Evolutionary conservation across 129 eudicot species (phyloP).

Genomic region (Tagetes patula): DNA sequence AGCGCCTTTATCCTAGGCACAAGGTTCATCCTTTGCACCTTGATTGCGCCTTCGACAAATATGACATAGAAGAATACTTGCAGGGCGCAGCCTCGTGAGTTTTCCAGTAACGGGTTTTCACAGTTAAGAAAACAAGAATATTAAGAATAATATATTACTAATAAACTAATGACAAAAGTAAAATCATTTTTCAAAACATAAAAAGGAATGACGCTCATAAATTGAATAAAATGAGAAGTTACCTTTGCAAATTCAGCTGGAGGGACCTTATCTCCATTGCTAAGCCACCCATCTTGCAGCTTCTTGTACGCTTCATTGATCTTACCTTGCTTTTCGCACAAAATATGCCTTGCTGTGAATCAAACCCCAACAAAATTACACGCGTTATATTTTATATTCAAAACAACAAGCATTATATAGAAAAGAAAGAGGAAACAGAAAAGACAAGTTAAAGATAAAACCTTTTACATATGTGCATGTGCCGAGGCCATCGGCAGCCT

Average conservation of each 20-base stretch:
- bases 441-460: conserved; percentile 21
- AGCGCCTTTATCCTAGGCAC: too few relatives aligned
- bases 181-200: neutral
- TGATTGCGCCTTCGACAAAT: too few relatives aligned
- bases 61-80: too few relatives aligned
- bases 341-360: conserved; percentile 78
- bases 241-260: conserved; percentile 99
- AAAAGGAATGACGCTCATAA: conserved; percentile 3
- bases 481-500: conserved; percentile 84
- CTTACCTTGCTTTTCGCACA: conserved; percentile 99
- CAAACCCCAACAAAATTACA: conserved; percentile 6
- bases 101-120: too few relatives aligned
- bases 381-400: neutral
- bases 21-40: too few relatives aligned
- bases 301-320: conserved; percentile 97
- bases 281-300: conserved; percentile 98
- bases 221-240: neutral
- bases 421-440: neutral
- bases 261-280: conserved; percentile 94
- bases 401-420: conserved; percentile 4
- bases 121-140: too few relatives aligned
- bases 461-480: conserved; percentile 99
- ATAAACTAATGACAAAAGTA: neutral
- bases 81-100: too few relatives aligned
- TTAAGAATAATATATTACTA: too few relatives aligned